Evolutionary conservation across 2,329 filamentous ascomycete genomes (phyloP), one percentile per base, ranked within the genome.

Genomic region (Dactylonectria macrodidyma): DNA sequence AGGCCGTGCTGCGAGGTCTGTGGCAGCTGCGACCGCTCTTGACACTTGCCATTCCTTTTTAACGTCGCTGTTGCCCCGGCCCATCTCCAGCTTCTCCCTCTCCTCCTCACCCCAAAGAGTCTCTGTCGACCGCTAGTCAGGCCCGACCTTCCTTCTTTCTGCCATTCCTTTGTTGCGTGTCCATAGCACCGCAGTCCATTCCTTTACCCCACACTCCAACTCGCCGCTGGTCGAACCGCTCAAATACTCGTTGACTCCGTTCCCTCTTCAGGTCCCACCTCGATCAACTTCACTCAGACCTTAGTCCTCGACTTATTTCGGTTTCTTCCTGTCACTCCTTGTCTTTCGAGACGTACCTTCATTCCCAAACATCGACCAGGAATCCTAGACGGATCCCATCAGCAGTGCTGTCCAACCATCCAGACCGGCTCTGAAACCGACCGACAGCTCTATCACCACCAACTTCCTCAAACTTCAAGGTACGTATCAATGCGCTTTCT

Each of bases 101-200:
- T 68, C 64, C 52, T 70, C 68, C 70, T 73, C 75, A 76, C 74
- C 73, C 71, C 66, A 75, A 62, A 75, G 73, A 73, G 67, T 73
- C 30, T 54, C 48, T 66, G 73, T 76, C 75, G 70, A 76, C 72
- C 70, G 71, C 71, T 69, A 67, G 67, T 66, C 72, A 73, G 74
- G 69, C 73, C 70, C 67, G 67, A 66, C 70, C 57, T 70, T 68
- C 70, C 57, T 70, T 68, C 64, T 64, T 67, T 69, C 62, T 73
- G 69, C 67, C 72, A 73, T 67, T 76, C 71, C 66, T 73, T 76
- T 76, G 59, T 76, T 76, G 75, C 75, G 75, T 78, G 77, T 78
- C 71, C 74, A 72, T 65, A 70, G 72, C 75, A 78, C 74, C 71
- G 75, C 77, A 76, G 76, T 78, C 75, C 77, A 78, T 72, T 78